A percentile compares a stretch with the other conserved stretches of the same genome.
Evolutionary conservation across 805 yeast species (phyloP).

Genomic region (Pichia insulana): DNA sequence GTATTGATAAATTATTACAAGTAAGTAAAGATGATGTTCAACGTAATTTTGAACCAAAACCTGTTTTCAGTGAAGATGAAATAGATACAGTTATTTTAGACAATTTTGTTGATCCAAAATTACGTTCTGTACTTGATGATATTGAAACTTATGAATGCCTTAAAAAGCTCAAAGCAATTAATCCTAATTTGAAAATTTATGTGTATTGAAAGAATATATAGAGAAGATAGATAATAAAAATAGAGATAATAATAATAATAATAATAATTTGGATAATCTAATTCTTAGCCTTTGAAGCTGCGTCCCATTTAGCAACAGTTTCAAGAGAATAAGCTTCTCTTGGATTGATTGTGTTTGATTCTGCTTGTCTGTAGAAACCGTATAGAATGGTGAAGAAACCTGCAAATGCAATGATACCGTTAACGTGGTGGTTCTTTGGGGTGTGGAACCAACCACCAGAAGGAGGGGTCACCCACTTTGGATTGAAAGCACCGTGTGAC

Average conservation of each 20-base stretch:
- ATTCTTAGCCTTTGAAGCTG: conserved; percentile 18
- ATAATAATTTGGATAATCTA: background rate
- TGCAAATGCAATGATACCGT: conserved; percentile 33
- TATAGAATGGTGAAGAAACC: conserved; percentile 30
- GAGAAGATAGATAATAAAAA: background rate
- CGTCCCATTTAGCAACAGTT: conserved; percentile 40
- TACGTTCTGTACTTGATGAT: conserved; percentile 52
- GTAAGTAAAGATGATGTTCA: conserved; percentile 4
- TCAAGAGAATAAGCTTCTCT: conserved; percentile 31
- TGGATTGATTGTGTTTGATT: conserved; percentile 28
- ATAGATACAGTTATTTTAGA: conserved; percentile 52
- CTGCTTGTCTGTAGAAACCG: conserved; percentile 31
- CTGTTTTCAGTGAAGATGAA: conserved; percentile 33
- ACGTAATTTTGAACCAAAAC: conserved; percentile 23
- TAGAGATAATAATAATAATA: background rate
- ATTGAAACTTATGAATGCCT: conserved; percentile 36
- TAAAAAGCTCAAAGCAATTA: conserved; percentile 28
- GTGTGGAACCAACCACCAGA: conserved; percentile 51
- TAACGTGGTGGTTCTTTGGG: conserved; percentile 41
- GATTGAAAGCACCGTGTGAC: conserved; percentile 21
- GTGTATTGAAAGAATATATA: conserved; percentile 32
- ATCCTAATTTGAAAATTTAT: conserved; percentile 41
- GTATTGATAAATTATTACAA: conserved; percentile 30
- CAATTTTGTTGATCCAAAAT: conserved; percentile 52
- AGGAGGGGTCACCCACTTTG: conserved; percentile 33